Evolutionary conservation across 2,329 filamentous ascomycete genomes (phyloP).

Genomic region (Claviceps fusiformis): DNA sequence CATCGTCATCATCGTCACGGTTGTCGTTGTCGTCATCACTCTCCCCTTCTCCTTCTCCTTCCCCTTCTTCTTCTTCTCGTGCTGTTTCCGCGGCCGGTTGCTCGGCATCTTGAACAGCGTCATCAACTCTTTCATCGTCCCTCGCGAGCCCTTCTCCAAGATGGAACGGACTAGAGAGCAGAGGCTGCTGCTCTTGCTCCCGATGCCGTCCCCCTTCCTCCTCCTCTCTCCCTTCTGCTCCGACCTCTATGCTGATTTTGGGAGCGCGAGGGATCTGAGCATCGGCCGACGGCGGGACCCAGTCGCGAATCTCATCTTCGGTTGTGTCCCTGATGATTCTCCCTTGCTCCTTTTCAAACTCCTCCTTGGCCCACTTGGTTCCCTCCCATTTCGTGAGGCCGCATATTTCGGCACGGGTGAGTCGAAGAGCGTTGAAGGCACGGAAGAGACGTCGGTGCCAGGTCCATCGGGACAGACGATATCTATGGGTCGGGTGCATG

Average conservation of each 20-base stretch:
- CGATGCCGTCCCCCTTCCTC: no score
- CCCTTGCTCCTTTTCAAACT: conserved; percentile 63
- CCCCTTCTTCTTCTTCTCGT: conserved; percentile 9
- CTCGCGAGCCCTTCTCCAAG: conserved; percentile 1
- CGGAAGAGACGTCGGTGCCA: conserved; percentile 67
- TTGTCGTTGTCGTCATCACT: background rate
- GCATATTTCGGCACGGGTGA: conserved; percentile 58
- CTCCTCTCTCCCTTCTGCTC: background rate
- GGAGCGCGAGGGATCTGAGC: conserved; percentile 4
- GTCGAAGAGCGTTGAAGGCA: conserved; percentile 55
- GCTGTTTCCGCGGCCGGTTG: conserved; percentile 8
- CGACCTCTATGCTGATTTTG: no score
- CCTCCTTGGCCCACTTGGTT: conserved; percentile 69
- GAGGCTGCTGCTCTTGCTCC: background rate
- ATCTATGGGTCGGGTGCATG: conserved; percentile 56
- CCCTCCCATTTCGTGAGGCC: conserved; percentile 70
- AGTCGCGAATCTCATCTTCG: conserved; percentile 51
- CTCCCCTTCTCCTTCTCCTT: background rate
- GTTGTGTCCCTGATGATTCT: conserved; percentile 59
- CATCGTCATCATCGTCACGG: background rate
- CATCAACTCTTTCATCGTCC: conserved; percentile 1
- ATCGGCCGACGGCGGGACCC: conserved; percentile 20
- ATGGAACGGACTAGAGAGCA: conserved; percentile 7
- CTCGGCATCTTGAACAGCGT: background rate
- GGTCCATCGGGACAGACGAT: conserved; percentile 62